phyloP scores from a whole-genome alignment of 1,139 yeast species.

The Geotrichum restrictum region DNA sequence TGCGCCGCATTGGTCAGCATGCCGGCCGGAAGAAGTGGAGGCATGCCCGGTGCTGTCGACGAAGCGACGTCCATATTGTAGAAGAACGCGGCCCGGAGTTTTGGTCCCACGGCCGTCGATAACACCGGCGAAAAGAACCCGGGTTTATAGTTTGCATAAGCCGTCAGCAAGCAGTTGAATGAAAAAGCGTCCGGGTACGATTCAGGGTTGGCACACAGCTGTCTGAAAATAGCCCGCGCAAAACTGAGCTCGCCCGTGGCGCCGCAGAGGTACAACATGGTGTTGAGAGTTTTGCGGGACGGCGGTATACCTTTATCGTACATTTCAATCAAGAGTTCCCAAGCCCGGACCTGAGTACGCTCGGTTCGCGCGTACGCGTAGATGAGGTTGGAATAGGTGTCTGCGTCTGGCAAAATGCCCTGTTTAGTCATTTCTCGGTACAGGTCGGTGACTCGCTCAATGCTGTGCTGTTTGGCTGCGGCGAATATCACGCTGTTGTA shows the following conservation, averaged over 20 bases:
- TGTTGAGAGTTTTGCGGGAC: conserved; percentile 53
- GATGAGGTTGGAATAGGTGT: conserved; percentile 62
- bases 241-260: conserved; percentile 74
- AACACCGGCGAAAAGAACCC: conserved; percentile 38
- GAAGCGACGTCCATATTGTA: conserved; percentile 22
- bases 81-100: conserved; percentile 31
- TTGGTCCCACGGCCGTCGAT: conserved; percentile 34
- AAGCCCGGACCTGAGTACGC: conserved; percentile 54
- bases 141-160: conserved; percentile 37
- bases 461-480: conserved; percentile 56
- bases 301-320: conserved; percentile 47
- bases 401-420: conserved; percentile 41
- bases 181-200: conserved; percentile 35
- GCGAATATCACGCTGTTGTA: conserved; percentile 70
- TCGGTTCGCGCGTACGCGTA: conserved; percentile 63
- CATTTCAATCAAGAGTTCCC: conserved; percentile 74
- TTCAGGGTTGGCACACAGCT: conserved; percentile 45
- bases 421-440: conserved; percentile 61
- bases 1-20: conserved; percentile 44
- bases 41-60: conserved; percentile 26
- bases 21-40: conserved; percentile 67
- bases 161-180: conserved; percentile 34
- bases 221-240: conserved; percentile 66
- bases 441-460: conserved; percentile 72
- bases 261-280: conserved; percentile 70